Percentiles rank a stretch among this genome's conserved stretches.
Conservation (phyloP, 2,329 filamentous ascomycete genomes). For the Periglandula ipomoeae region DNA sequence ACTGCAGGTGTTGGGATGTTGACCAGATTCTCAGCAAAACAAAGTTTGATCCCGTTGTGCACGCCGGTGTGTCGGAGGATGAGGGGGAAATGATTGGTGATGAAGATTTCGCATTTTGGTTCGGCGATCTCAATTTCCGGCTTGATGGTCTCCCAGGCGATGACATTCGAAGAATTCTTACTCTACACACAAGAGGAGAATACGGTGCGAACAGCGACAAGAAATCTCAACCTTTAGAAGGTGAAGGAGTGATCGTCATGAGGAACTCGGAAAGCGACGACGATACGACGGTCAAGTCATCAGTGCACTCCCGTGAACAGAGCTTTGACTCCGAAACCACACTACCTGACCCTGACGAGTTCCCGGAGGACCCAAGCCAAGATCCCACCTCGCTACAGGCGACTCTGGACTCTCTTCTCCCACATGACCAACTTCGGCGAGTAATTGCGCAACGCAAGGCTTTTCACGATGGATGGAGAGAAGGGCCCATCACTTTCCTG, state of each 20-base stretch:
- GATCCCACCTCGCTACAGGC: constrained; percentile 84
- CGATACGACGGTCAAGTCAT: constrained; percentile 27
- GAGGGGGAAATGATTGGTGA: constrained; percentile 67
- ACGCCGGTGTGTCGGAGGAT: constrained; percentile 56
- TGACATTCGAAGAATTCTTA: constrained; percentile 77
- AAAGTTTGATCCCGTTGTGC: constrained; percentile 65
- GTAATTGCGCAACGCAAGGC: constrained; percentile 67
- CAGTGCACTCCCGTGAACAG: constrained; percentile 22
- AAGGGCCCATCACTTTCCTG: constrained; percentile 79
- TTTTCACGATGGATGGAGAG: constrained; percentile 86
- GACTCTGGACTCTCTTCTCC: constrained; percentile 75
- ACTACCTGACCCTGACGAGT: constrained; percentile 57
- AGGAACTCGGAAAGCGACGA: constrained; percentile 36
- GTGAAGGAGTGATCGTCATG: constrained; percentile 42
- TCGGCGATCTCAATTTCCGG: constrained; percentile 92
- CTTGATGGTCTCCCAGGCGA: constrained; percentile 81
- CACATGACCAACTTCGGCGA: constrained; percentile 77
- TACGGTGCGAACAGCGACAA: constrained; percentile 47
- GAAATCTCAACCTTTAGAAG: constrained; percentile 29
- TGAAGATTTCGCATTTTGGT: constrained; percentile 93
- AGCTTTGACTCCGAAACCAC: constrained; percentile 32
- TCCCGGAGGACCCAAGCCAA: constrained; percentile 55
- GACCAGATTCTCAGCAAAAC: constrained; percentile 67
- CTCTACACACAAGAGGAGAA: constrained; percentile 72
- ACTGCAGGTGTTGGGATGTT: constrained; percentile 85